A percentile compares a stretch with the other conserved stretches of the same genome.
Conservation (phyloP, 2,329 filamentous ascomycete genomes). For the Microdochium paspali region DNA sequence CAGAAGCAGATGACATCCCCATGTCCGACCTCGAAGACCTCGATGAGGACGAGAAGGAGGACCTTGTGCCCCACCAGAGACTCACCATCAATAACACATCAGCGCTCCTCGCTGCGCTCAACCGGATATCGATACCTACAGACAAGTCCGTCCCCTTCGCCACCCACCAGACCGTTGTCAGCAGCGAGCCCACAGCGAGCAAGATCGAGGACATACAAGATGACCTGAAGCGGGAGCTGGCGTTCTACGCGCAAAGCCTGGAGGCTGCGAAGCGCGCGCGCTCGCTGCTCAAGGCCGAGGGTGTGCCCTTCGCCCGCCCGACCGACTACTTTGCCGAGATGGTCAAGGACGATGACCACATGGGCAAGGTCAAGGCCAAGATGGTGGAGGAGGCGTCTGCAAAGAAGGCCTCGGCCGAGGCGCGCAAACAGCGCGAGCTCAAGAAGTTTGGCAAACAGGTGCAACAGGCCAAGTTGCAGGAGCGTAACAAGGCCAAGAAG, state of each 20-base stretch:
- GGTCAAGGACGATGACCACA: constrained; percentile 97
- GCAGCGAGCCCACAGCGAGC: constrained; percentile 51
- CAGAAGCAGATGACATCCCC: constrained; percentile 79
- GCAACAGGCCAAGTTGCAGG: constrained; percentile 90
- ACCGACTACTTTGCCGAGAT: constrained; percentile 98
- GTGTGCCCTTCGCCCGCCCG: constrained; percentile 77
- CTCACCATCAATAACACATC: constrained; percentile 96
- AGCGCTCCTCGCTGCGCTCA: constrained; percentile 70
- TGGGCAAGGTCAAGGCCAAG: constrained; percentile 93
- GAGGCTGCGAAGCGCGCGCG: constrained; percentile 69
- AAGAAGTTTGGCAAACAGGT: constrained; percentile 99
- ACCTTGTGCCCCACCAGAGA: constrained; percentile 81
- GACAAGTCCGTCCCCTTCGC: constrained; percentile 65
- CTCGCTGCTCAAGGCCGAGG: constrained; percentile 67
- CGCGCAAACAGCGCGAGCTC: constrained; percentile 81
- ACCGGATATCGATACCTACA: constrained; percentile 66
- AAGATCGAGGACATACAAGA: constrained; percentile 79
- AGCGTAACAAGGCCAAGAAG: constrained; percentile 84
- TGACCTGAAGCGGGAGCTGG: constrained; percentile 83
- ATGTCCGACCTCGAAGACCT: constrained; percentile 78
- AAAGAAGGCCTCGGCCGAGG: constrained; percentile 89
- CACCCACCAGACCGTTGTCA: constrained; percentile 69
- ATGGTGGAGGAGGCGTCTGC: constrained; percentile 82
- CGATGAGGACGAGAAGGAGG: constrained; percentile 72
- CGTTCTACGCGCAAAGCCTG: constrained; percentile 85